Evolutionary conservation across 768 basidiomycete genomes (phyloP).

Genomic region (Auricularia sp.): DNA sequence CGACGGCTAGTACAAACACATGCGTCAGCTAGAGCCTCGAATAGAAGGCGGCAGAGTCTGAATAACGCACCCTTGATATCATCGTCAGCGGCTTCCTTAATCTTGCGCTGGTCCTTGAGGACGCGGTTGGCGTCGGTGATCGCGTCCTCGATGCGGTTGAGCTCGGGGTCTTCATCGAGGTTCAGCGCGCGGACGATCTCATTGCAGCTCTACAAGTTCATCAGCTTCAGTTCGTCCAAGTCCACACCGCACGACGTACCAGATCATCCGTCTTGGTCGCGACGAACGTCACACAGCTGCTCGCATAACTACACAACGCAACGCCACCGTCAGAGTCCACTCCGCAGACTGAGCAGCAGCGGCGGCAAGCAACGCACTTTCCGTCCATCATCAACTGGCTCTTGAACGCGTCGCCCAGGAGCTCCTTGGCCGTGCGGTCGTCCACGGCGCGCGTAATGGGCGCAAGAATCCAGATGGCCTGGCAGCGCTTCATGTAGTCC

Average conservation of each 20-base stretch:
- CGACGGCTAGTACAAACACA: constrained; percentile 23
- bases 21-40: not conserved
- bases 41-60: not conserved
- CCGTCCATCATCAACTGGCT: constrained; percentile 55
- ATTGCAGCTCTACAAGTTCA: constrained; percentile 22
- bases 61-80: constrained; percentile 30
- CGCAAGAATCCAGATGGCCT: constrained; percentile 57
- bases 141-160: constrained; percentile 39
- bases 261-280: constrained; percentile 58
- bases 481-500: constrained; percentile 55
- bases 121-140: constrained; percentile 29
- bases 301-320: constrained; percentile 36
- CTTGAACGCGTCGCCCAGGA: constrained; percentile 57
- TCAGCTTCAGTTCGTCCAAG: not conserved
- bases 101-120: constrained; percentile 29
- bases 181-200: constrained; percentile 43
- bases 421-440: constrained; percentile 52
- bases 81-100: constrained; percentile 30
- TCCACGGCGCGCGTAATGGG: constrained; percentile 56
- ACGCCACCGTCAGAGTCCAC: constrained; percentile 3
- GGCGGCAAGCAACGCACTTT: constrained; percentile 31
- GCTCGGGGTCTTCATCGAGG: constrained; percentile 42
- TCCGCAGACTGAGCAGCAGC: not conserved
- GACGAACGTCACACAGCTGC: constrained; percentile 50
- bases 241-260: not conserved